A percentile compares a stretch with the other conserved stretches of the same genome.
These are phyloP conservation scores for Alternaria arbusti DNA, from an alignment of 2,329 filamentous ascomycete species.

Conservation along the genomic window DNA sequence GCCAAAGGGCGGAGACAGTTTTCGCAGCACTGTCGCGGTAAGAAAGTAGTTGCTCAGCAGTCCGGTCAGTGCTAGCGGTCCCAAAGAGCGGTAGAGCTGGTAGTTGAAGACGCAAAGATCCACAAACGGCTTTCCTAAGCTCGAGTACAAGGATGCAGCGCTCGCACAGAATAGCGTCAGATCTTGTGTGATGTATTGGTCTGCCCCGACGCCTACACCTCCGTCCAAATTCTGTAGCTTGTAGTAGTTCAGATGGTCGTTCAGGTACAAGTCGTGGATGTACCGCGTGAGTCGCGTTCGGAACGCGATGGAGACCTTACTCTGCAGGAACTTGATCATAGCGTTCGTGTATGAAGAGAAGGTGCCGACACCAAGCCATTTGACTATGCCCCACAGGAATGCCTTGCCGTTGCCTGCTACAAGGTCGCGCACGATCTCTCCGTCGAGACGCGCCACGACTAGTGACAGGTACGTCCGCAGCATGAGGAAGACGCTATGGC, in stretches of 20 bases:
- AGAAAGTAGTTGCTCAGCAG: slow-evolving; percentile 92
- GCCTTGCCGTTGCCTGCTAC: slow-evolving; percentile 91
- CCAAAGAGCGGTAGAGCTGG: slow-evolving; percentile 89
- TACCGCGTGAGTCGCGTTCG: slow-evolving; percentile 92
- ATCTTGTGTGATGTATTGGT: slow-evolving; percentile 98
- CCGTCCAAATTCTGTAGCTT: slow-evolving; percentile 93
- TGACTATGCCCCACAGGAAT: slow-evolving; percentile 86
- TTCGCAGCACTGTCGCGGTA: slow-evolving; percentile 86
- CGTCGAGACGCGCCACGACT: slow-evolving; percentile 89
- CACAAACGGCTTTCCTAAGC: slow-evolving; percentile 96
- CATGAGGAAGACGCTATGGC: slow-evolving; percentile 88
- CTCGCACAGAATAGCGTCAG: slow-evolving; percentile 93
- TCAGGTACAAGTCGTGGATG: slow-evolving; percentile 95
- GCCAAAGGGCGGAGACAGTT: slow-evolving; percentile 91
- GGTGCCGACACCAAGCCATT: slow-evolving; percentile 94
- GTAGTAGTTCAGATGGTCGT: slow-evolving; percentile 94
- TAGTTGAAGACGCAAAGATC: slow-evolving; percentile 98
- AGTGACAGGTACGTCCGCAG: slow-evolving; percentile 92
- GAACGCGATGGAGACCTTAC: slow-evolving; percentile 98
- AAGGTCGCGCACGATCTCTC: slow-evolving; percentile 93
- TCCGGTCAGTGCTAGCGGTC: slow-evolving; percentile 83
- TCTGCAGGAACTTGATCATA: slow-evolving; percentile 98
- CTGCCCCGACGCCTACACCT: slow-evolving; percentile 86
- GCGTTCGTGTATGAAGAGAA: slow-evolving; percentile 97
- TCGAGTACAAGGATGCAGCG: slow-evolving; percentile 92